A percentile compares a stretch with the other conserved stretches of the same genome.
Conservation (phyloP, 371 early-diverging fungal genomes). For the Mortierella sp. region DNA sequence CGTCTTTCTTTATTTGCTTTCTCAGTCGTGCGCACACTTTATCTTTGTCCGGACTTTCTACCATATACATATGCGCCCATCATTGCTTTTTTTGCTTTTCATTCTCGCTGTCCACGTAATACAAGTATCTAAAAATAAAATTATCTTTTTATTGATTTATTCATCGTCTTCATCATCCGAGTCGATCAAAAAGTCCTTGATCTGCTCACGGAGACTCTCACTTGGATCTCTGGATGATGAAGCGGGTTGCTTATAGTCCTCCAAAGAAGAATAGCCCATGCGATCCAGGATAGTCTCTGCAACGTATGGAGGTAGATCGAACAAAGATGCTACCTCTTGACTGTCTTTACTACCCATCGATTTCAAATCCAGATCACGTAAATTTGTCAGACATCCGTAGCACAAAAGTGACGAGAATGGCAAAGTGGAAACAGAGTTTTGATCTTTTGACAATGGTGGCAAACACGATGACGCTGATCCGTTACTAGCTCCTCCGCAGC, state of each 20-base stretch:
- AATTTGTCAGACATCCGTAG: constrained; percentile 72
- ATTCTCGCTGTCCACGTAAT: background rate
- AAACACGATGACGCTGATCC: constrained; percentile 13
- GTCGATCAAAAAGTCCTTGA: constrained; percentile 67
- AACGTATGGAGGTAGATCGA: constrained; percentile 50
- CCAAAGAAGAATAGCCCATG: constrained; percentile 20
- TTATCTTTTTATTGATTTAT: background rate
- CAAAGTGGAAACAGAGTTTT: background rate
- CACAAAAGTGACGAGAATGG: constrained; percentile 63
- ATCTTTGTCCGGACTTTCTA: background rate
- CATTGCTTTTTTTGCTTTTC: constrained; percentile 12
- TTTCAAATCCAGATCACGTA: constrained; percentile 62
- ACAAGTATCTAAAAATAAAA: background rate
- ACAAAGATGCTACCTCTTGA: constrained; percentile 3
- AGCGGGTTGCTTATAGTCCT: constrained; percentile 24
- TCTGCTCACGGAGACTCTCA: constrained; percentile 62
- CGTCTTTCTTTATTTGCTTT: constrained; percentile 17
- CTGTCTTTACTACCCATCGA: constrained; percentile 18
- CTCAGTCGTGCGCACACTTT: background rate
- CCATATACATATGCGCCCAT: background rate
- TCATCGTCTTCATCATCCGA: constrained; percentile 56
- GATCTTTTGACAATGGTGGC: background rate
- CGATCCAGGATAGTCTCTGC: constrained; percentile 36
- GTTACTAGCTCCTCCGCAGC: constrained; percentile 31
- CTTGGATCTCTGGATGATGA: constrained; percentile 51